Evolutionary conservation across 257 asterid species (phyloP), one percentile per base, ranked within the genome.

Genomic region (Asclepias syriaca): DNA sequence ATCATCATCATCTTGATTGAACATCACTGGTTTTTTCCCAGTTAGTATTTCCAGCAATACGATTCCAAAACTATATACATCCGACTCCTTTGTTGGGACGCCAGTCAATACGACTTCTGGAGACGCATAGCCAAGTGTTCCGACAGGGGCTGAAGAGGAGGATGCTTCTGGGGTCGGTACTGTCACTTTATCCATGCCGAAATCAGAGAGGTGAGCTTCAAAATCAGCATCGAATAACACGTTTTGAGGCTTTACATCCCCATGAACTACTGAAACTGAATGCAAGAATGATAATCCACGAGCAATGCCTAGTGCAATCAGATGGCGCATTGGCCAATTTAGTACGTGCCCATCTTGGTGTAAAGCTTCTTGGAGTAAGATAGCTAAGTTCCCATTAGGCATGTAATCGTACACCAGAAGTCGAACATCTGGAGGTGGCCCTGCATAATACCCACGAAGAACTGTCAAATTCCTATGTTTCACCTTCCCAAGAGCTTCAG

Each of bases 271-370:
- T 3, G 86, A 32, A 67, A 79, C 79, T 2, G 95, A 77, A 69
- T 91, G 97, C 78, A 91, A 46, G 81, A 79, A 87, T 3, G 93
- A 85, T 24, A 91, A 79, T 10, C 97, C 97, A 2, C 96, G 89
- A 22, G 96, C 97, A 32, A 91, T 82, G 49, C 97, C 97, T 2
- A 91, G 83, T 0, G 95, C 97, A 15, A 91, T 91, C 63, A 91
- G 81, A 69, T 91, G 96, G 70, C 97, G 88, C 97, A 91, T 91
- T 9, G 97, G 97, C 96, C 97, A 91, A 70, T 91, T 91, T 49
- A 91, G 76, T 1, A 91, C 96, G 32, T 91, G 97, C 66, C 97
- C 97, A 71, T 89, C 97, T 74, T 91, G 95, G 67, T 91, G 96
- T 2, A 92, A 83, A 15, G 97, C 97, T 53, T 91, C 97, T 73